Base-by-base conservation (phyloP, 1,284 basidiomycete species). In the Pholiota adiposa region DNA sequence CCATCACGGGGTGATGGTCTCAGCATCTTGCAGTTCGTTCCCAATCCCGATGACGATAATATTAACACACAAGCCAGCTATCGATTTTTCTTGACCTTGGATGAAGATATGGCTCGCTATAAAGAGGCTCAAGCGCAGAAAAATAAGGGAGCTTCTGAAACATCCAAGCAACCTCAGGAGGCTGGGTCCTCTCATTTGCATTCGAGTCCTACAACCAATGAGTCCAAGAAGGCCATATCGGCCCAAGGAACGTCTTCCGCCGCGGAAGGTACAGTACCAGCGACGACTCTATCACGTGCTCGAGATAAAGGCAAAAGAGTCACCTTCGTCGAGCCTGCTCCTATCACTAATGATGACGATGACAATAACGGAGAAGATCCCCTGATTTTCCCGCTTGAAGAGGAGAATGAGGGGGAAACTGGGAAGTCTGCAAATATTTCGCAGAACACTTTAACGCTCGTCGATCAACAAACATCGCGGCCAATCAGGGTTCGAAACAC, bases 341-440 rank as follows among this genome's bases (percentile, higher is more conserved):
- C 82, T 8, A 72, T 79, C 27, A 77, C 81, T 46, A 82, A 72
- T 56, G 73, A 73, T 51, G 73, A 72, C 48, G 70, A 67, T 19
- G 59, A 64, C 54, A 60, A 54, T 43, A 68, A 59, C 11, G 62
- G 50, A 40, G 62, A 69, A 36, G 75, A 73, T 61, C 67, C 71
- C 55, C 77, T 86, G 75, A 82, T 92, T 40, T 92, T 92, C 65
- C 83, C 85, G 51, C 74, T 91, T 63, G 89, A 92, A 56, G 83
- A 89, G 55, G 72, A 88, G 63, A 88, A 88, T 50, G 81, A 80
- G 31, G 82, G 80, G 60, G 76, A 67, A 12, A 70, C 71, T 29
- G 73, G 67, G 18, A 71, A 63, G 71, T 25, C 63, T 60, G 63
- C 66, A 70, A 58, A 64, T 65, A 25, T 60, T 14, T 43, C 50